A percentile compares a stretch with the other conserved stretches of the same genome.
Evolutionary conservation across 495 filamentous ascomycete genomes (phyloP).

Genomic region (Polyplosphaeria fusca): DNA sequence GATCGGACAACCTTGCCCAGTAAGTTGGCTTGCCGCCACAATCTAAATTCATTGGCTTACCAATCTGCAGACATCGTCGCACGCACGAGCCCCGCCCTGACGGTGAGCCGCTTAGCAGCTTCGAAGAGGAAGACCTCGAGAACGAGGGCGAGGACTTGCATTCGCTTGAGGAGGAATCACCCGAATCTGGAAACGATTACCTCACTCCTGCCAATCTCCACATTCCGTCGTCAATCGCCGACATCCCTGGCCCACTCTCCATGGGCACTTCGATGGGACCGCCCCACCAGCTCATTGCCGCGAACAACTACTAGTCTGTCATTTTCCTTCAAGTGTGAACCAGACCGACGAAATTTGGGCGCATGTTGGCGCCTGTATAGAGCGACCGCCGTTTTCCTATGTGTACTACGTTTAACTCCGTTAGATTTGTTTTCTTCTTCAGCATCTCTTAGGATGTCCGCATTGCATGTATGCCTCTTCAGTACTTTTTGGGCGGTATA

Average conservation of each 20-base stretch:
- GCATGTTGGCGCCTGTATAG: conserved; percentile 13
- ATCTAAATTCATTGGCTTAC: conserved; percentile 25
- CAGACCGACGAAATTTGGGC: background rate
- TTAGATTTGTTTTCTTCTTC: conserved; percentile 17
- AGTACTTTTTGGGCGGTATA: conserved; percentile 4
- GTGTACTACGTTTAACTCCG: conserved; percentile 11
- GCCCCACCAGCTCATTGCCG: conserved; percentile 36
- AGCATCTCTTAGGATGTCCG: conserved; percentile 18
- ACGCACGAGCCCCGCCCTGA: conserved; percentile 84
- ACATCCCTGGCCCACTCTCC: conserved; percentile 29
- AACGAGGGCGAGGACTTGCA: conserved; percentile 75
- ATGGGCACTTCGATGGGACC: conserved; percentile 33
- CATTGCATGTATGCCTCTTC: conserved; percentile 26
- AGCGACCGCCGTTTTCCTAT: conserved; percentile 9
- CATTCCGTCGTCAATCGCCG: conserved; percentile 26
- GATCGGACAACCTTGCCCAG: conserved; percentile 98
- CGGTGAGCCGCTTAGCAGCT: conserved; percentile 54
- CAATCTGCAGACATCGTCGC: conserved; percentile 72
- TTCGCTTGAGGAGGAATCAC: conserved; percentile 71
- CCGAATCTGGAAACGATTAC: conserved; percentile 58
- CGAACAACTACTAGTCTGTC: conserved; percentile 35
- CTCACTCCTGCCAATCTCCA: conserved; percentile 11
- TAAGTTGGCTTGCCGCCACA: conserved; percentile 51
- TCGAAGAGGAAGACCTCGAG: conserved; percentile 62
- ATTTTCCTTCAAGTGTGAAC: background rate